A percentile compares a stretch with the other conserved stretches of the same genome.
Conservation (phyloP, 2,329 filamentous ascomycete species). For the Colletotrichum karsti region DNA sequence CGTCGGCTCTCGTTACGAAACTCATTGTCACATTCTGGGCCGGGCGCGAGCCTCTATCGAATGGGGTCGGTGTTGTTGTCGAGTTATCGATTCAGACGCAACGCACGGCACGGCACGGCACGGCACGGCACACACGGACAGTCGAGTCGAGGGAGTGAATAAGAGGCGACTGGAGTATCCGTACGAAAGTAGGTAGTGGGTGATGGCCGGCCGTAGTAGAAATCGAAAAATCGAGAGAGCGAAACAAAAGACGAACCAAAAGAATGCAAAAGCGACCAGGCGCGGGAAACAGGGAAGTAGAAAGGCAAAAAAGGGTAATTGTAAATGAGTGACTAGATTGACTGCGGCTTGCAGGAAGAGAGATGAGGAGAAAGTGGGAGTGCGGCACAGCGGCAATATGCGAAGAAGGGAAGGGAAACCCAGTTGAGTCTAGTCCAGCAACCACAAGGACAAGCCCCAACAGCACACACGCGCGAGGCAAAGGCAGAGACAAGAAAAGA, state of each 20-base stretch:
- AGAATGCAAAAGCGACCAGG: slow-evolving; percentile 17
- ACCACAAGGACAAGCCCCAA: not conserved
- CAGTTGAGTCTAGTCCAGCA: not conserved
- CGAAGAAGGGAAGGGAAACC: slow-evolving; percentile 12
- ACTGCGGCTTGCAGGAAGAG: slow-evolving; percentile 16
- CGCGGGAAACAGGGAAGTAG: slow-evolving; percentile 8
- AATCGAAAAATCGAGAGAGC: not conserved
- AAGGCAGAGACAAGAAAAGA: not conserved
- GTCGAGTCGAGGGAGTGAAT: not conserved
- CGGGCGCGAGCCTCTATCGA: slow-evolving; percentile 4
- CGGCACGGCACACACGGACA: not conserved
- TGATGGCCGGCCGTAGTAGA: not conserved
- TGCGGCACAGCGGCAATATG: slow-evolving; percentile 12
- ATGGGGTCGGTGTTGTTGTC: not conserved
- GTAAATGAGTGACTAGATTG: slow-evolving; percentile 12
- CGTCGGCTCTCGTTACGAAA: slow-evolving; percentile 31
- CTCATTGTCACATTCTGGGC: slow-evolving; percentile 25
- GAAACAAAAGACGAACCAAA: slow-evolving; percentile 27
- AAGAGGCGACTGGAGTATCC: not conserved
- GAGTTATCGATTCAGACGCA: not conserved
- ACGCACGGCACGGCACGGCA: not conserved
- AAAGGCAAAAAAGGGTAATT: slow-evolving; percentile 14
- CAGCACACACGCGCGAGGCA: not conserved
- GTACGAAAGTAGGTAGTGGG: not conserved
- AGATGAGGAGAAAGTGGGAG: slow-evolving; percentile 19